Base-by-base conservation (phyloP, 2,329 filamentous ascomycete species). In the Parascedosporium putredinis region DNA sequence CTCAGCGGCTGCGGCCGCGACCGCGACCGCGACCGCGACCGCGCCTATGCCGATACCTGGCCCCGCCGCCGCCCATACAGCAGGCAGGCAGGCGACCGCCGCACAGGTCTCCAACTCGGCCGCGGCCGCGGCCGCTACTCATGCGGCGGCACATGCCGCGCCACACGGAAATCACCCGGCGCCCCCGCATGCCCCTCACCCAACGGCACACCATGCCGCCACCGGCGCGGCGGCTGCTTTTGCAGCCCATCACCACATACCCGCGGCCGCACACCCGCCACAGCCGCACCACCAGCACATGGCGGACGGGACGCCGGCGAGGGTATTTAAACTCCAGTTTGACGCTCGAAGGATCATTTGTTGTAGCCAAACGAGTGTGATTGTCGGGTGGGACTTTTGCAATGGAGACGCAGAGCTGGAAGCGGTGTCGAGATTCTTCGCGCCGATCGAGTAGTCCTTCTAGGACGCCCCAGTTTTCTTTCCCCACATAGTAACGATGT, bases 331-430 rank as follows among this genome's bases (percentile, higher is more conserved):
- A 67, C 73, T 97, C 31, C 93, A 98, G 64, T 98, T 96, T 57
- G 93, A 98, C 62, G 87, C 89, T 1, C 79, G 89, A 20, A 83
- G 90, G 58, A 94, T 98, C 57, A 85, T 98, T 50, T 96, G 90
- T 69, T 96, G 91, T 63, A 93, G 86, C 55, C 90, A 97, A 64
- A 88, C 93, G 51, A 83, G 83, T 34, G 81, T 85, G 14, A 97
- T 98, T 60, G 88, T 97, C 0, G 93, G 90, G 0, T 98, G 93
- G 93, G 93, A 98, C 65, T 98, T 97, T 73, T 93, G 89, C 52
- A 88, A 89, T 57, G 84, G 81, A 4, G 90, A 98, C 56, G 67
- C 77, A 50, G 85, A 94, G 57, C 77, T 96, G 49, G 79, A 88
- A 50, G 83, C 87, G 61, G 86, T 84, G 5, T 80, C 81, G 55